Conservation (phyloP, 2,329 filamentous ascomycete genomes). For the Helotiales sp. region DNA sequence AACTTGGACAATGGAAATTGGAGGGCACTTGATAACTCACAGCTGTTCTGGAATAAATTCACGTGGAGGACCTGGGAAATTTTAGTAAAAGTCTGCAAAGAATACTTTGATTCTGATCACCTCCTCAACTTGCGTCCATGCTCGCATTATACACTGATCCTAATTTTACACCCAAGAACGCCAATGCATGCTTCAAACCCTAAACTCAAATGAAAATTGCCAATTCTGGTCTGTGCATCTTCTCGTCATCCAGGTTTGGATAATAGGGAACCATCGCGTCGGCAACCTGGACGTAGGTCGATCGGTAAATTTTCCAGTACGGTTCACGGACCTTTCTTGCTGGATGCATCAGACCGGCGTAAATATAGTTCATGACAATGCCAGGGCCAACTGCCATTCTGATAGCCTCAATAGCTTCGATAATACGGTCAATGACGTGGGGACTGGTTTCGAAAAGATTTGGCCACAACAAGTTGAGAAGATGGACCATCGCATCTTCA, state of each 20-base stretch:
- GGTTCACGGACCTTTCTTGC: slow-evolving; percentile 92
- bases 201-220: slow-evolving; percentile 73
- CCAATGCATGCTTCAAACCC: background rate
- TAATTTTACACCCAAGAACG: slow-evolving; percentile 16
- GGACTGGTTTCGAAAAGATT: slow-evolving; percentile 98
- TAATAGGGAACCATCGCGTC: slow-evolving; percentile 98
- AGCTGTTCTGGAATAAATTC: background rate
- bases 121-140: slow-evolving; percentile 1
- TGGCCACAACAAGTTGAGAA: slow-evolving; percentile 93
- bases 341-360: slow-evolving; percentile 96
- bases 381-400: slow-evolving; percentile 92
- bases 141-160: slow-evolving; percentile 13
- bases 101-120: slow-evolving; percentile 16
- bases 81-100: slow-evolving; percentile 11
- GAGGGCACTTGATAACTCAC: background rate
- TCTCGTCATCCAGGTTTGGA: slow-evolving; percentile 82
- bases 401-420: slow-evolving; percentile 96
- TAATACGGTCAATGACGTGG: slow-evolving; percentile 96
- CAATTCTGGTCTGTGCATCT: slow-evolving; percentile 78
- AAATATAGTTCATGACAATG: slow-evolving; percentile 95
- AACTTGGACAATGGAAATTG: background rate
- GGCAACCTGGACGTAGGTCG: slow-evolving; percentile 91
- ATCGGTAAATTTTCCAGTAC: slow-evolving; percentile 97
- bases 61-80: background rate
- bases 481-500: slow-evolving; percentile 97